Base-by-base conservation (phyloP, 257 asterid species). In the Solanum ossicruentum region DNA sequence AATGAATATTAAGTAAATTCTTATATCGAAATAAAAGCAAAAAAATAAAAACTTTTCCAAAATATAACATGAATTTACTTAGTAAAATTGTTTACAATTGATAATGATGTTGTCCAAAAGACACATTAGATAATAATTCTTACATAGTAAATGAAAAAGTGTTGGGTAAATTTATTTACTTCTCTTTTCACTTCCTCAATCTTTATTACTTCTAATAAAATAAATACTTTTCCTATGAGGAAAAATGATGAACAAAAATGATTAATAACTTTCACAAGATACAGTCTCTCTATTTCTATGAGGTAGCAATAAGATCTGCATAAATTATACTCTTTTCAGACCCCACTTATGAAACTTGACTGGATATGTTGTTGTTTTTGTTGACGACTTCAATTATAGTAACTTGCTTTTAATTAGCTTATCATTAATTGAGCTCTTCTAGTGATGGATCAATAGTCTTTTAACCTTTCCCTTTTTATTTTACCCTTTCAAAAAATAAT, bases 21-120 rank as follows among this genome's bases (percentile, higher is more conserved):
- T 2, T 11, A 12, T 8, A 0, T 65, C 1, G 0, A 26, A 63
- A 1, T 23, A 1, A 23, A 63, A 23, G 12, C 2, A 6, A 2
- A 6, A 6, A 63, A 26, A 26, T 0, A 0, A 16, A 63, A 8
- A 12, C 2, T 1, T 2, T 6, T 26, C 7, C 26, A 60, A 10
- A 9, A 3, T 21, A 63, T 63, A 23, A 23, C 41, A 63, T 9
- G 4, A 52, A 15, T 12, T 52, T 5, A 12, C 56, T 12, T 4
- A 4, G 4, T 52, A 4, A 6, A 3, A 5, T 12, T 12, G 3
- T 52, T 52, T 12, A 11, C 16, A 12, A 1, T 11, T 5, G 56
- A 51, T 12, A 23, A 23, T 57, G 26, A 63, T 12, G 10, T n/a
- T 61, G 8, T 61, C 17, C 0, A 10, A n/a, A 60, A 61, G 36